Evolutionary conservation across 164 flowering plant genomes (phyloP), one percentile per base, ranked within the genome.

Genomic region (Protea cynaroides): DNA sequence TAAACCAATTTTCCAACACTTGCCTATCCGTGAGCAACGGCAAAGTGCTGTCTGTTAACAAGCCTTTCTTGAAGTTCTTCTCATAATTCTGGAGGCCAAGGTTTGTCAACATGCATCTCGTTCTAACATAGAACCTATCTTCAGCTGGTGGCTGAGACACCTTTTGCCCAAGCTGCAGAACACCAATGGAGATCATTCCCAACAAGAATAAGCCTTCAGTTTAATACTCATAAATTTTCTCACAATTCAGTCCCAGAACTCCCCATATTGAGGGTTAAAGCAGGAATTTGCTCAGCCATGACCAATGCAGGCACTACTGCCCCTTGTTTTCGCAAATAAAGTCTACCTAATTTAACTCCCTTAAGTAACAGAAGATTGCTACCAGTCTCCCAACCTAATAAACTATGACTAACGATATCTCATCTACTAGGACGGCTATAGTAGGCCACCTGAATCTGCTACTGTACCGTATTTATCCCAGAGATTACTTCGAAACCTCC

Each of bases 11-110:
- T 23, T 19, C 44, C 57, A 53, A 25, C 57, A 73, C 81, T 72
- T 79, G 75, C 98, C 97, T 88, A 65, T 93, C 97, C 19, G 83
- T 93, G 38, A 93, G 86, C 74, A 93, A 72, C 22, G 94, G 94
- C 69, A 93, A 74, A 40, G 97, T 93, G 64, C 24, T 77, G 66
- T 93, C 98, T 8, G 90, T 87, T 47, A 93, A 77, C 75, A 88
- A 65, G 63, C 98, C 98, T 74, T 59, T 84, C 84, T 82, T 88
- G 76, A 93, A 93, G 73, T 90, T 90, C 85, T 80, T 90, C 78
- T 90, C 97, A 49, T 89, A 90, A 34, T 75, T 82, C 71, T 87
- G 85, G 22, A 93, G 86, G 61, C 97, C 98, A 60, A 93, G 97
- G 66, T 59, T 76, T 58, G 70, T 25, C 71, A 93, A 64, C 92